phyloP scores from a whole-genome alignment of 257 asterid species.

The Petunia axillaris region DNA sequence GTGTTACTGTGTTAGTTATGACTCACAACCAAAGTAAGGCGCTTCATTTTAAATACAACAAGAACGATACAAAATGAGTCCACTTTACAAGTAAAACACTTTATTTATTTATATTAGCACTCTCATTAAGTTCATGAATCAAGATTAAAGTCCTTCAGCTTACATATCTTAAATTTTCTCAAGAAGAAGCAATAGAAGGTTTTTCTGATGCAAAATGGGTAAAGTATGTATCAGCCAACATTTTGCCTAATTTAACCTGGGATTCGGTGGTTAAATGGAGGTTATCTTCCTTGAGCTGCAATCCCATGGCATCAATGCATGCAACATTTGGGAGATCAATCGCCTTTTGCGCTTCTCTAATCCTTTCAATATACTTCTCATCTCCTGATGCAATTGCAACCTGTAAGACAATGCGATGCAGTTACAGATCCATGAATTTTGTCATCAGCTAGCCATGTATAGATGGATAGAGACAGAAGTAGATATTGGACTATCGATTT shows the following conservation, averaged over 20 bases:
- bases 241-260: conserved; percentile 61
- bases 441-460: not conserved
- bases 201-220: conserved; percentile 35
- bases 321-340: conserved; percentile 63
- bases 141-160: conserved; percentile 13
- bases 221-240: conserved; percentile 62
- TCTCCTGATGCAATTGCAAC: conserved; percentile 78
- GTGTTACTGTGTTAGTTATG: not conserved
- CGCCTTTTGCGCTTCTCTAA: conserved; percentile 62
- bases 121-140: not conserved
- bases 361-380: conserved; percentile 43
- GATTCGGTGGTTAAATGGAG: conserved; percentile 74
- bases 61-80: not conserved
- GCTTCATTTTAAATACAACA: not conserved
- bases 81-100: not conserved
- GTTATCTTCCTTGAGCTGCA: conserved; percentile 66
- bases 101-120: not conserved
- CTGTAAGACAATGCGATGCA: conserved; percentile 31
- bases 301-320: conserved; percentile 69
- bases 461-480: not conserved
- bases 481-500: not conserved
- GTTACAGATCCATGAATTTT: not conserved
- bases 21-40: not conserved
- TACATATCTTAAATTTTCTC: not conserved
- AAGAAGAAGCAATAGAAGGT: conserved; percentile 24